Evolutionary conservation across 139 green algal genomes (phyloP).

Genomic region (Trebouxia sp.): DNA sequence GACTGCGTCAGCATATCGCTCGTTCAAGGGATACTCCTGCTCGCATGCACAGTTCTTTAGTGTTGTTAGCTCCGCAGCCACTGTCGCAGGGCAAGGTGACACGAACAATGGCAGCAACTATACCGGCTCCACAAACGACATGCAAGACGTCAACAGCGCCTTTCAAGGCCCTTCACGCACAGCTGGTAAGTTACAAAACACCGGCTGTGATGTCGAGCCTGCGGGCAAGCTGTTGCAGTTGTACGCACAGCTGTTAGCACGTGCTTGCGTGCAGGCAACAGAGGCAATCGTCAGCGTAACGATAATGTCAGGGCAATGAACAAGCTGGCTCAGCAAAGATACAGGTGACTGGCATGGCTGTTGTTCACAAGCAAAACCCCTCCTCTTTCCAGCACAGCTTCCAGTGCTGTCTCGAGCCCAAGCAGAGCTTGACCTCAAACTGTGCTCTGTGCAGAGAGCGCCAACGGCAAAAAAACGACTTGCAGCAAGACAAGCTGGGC

Average conservation of each 20-base stretch:
- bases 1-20: no score
- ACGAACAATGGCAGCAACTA: not conserved
- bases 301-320: not conserved
- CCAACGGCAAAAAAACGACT: not conserved
- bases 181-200: not conserved
- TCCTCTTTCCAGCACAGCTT: no score
- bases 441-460: not conserved
- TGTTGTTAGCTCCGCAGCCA: not conserved
- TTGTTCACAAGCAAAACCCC: no score
- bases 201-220: no score
- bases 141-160: slow-evolving; percentile 5
- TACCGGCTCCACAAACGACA: not conserved
- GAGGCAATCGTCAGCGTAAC: not conserved
- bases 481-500: not conserved
- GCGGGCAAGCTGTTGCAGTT: no score
- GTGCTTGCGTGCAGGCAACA: not conserved
- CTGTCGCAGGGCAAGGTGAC: not conserved
- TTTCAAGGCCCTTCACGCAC: not conserved
- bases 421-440: no score
- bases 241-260: no score
- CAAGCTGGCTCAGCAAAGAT: slow-evolving; percentile 14
- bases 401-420: no score
- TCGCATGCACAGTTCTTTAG: not conserved
- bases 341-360: not conserved
- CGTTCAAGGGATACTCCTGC: no score